Evolutionary conservation across 169 alveolate genomes (phyloP).

Genomic region (Eimeria necatrix): DNA sequence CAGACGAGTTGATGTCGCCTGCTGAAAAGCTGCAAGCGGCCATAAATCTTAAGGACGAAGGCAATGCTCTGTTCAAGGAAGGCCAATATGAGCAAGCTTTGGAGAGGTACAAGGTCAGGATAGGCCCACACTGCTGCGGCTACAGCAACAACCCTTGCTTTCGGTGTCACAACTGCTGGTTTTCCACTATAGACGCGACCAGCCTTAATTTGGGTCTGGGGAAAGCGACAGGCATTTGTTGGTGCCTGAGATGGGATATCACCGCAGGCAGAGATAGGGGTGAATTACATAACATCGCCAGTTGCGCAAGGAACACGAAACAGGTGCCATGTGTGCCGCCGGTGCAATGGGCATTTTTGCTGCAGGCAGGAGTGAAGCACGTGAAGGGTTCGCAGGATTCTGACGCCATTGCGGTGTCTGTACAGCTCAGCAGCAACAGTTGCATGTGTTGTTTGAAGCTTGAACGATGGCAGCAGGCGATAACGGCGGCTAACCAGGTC

Average conservation of each 20-base stretch:
- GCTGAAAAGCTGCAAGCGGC: not conserved
- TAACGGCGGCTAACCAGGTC: conserved; percentile 68
- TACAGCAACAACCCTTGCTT: not conserved
- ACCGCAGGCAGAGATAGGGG: not conserved
- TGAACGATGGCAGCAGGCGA: conserved; percentile 58
- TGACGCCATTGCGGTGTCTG: conserved; percentile 48
- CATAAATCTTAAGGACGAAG: not conserved
- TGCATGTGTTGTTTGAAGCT: conserved; percentile 72
- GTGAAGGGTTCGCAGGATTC: conserved; percentile 12
- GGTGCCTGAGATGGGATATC: not conserved
- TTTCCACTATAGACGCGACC: too few species aligned
- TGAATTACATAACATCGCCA: too few species aligned
- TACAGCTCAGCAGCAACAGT: conserved; percentile 53
- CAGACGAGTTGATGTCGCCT: not conserved
- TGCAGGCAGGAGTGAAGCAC: conserved; percentile 52
- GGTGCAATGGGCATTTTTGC: not conserved
- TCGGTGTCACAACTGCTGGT: not conserved
- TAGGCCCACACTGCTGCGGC: not conserved
- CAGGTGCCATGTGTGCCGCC: not conserved
- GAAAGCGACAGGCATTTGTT: not conserved
- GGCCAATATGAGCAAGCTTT: not conserved
- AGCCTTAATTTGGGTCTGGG: not conserved
- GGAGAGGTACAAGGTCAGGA: conserved; percentile 15
- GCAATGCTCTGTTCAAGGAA: conserved; percentile 39
- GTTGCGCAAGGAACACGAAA: too few species aligned